Base-by-base conservation (phyloP, 768 basidiomycete genomes). In the Brasilioporus rufonigricans region DNA sequence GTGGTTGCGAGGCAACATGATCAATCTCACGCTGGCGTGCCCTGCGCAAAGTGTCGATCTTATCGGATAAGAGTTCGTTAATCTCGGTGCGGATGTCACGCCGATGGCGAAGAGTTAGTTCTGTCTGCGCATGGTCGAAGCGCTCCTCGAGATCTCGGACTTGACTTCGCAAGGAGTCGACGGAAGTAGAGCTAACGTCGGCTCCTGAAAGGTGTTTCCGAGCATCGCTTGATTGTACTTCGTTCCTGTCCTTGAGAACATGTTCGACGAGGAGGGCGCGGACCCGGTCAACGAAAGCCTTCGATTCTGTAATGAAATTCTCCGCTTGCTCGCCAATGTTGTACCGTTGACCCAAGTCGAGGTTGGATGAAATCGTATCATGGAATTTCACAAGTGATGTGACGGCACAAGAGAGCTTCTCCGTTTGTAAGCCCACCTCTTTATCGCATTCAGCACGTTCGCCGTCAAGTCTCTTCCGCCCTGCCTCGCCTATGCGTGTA, bases 51-150 rank as follows among this genome's bases (percentile, higher is more conserved):
- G 29, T 40, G 19, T 52, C 41, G 5, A 72, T 51, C 38, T 60
- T 67, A 27, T 54, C 24, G 8, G 53, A 13, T 11, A 72, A 35
- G 18, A 51, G 44, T 16, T 63, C 52, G 23, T 67, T 56, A 4
- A 69, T 55, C 35, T 65, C 64, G 26, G 50, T 40, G 27, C 44
- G 47, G 13, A 62, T 50, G 19, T 71, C 57, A 27, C 40, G 46
- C 32, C 19, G 63, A 41, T 45, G 67, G 38, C 51, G 57, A 27
- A 72, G 56, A n/a, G 71, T 67, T 18, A 72, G 54, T 31, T 67
- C 65, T 6, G 71, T 60, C 10, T 62, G 67, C 8, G 64, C 56
- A 48, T 71, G 67, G n/a, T 71, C 69, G 9, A 72, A 52, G n/a
- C 61, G 61, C 32, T 69, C 61, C 46, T 66, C 69, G 16, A 71